Conservation (phyloP, 2,329 filamentous ascomycete species). For the Trichoderma cornu-damae region DNA sequence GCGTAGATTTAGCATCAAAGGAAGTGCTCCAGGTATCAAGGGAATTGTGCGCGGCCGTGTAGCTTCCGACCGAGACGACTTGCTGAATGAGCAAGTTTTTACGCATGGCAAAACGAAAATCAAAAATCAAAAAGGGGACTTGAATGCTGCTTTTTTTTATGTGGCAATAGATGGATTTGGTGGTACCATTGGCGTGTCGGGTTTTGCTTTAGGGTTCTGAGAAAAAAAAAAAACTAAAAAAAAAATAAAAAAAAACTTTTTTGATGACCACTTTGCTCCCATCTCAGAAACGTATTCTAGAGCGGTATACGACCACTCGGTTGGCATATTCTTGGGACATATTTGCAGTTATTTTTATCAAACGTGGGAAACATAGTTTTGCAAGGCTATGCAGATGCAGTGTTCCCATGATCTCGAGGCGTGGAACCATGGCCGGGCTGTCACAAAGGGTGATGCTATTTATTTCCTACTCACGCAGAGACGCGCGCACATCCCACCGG, state of each 20-base stretch:
- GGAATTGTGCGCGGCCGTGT: background rate
- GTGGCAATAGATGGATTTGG: constrained; percentile 14
- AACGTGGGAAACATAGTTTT: background rate
- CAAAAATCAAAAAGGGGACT: too few species aligned
- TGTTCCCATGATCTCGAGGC: background rate
- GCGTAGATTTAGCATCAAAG: constrained; percentile 16
- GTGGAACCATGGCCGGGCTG: background rate
- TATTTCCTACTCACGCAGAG: background rate
- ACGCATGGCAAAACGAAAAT: constrained; percentile 8
- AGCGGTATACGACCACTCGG: background rate
- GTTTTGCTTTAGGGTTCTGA: constrained; percentile 7
- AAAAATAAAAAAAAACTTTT: too few species aligned
- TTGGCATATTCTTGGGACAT: background rate
- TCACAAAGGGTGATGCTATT: too few species aligned
- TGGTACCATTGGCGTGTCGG: constrained; percentile 14
- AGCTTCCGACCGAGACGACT: background rate
- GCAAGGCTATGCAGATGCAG: background rate
- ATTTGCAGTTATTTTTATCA: background rate
- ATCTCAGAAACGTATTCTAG: background rate
- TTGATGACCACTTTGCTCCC: constrained; percentile 6
- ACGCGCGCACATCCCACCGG: too few species aligned
- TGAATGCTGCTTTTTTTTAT: constrained; percentile 10
- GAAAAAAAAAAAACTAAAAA: too few species aligned
- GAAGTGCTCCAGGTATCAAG: background rate
- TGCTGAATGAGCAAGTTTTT: background rate